Base-by-base conservation (phyloP, 2,329 filamentous ascomycete genomes). In the Trichoderma atrobrunneum region DNA sequence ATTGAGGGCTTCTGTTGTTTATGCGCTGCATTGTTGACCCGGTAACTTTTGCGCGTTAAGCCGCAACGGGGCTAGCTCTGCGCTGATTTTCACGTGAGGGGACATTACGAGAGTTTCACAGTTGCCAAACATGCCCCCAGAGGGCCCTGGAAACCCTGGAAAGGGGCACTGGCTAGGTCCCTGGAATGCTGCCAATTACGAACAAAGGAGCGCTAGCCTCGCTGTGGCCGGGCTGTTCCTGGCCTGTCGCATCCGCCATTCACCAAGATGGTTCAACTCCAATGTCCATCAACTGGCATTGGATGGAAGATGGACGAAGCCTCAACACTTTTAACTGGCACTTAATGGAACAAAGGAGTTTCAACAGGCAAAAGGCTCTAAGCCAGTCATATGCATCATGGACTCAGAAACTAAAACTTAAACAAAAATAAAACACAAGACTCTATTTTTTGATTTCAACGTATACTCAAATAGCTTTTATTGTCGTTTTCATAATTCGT, bases 401-500 rank as follows among this genome's bases (percentile, higher is more conserved):
- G n/a, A 26, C n/a, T n/a, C 3, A 26, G 4, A 59, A 54, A n/a
- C 11, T n/a, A 18, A 36, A 67, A 60, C 18, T 39, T 8, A 8
- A 39, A 34, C 11, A 39, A 18, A 39, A 34, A 12, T n/a, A 30
- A 63, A 54, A 64, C 8, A 11, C 43, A 57, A 57, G 16, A 24
- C 43, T 54, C 60, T 24, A 57, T 57, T 72, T 36, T 51, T 48
- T 36, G n/a, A 34, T 70, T 48, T 43, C 51, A 32, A 36, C 61
- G 66, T 72, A 72, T 69, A 67, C 76, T 76, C 76, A 78, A 78
- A 77, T 75, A 77, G 76, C 78, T 82, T 82, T 82, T 81, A 81
- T 82, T 78, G 79, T 80, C 79, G 73, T 76, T 78, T 82, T 64
- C 80, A 78, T 82, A 80, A 81, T 70, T 82, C 81, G 80, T 82